A percentile compares a stretch with the other conserved stretches of the same genome.
Conservation (phyloP, 2,329 filamentous ascomycete species). For the Ophiostoma tasmaniense region DNA sequence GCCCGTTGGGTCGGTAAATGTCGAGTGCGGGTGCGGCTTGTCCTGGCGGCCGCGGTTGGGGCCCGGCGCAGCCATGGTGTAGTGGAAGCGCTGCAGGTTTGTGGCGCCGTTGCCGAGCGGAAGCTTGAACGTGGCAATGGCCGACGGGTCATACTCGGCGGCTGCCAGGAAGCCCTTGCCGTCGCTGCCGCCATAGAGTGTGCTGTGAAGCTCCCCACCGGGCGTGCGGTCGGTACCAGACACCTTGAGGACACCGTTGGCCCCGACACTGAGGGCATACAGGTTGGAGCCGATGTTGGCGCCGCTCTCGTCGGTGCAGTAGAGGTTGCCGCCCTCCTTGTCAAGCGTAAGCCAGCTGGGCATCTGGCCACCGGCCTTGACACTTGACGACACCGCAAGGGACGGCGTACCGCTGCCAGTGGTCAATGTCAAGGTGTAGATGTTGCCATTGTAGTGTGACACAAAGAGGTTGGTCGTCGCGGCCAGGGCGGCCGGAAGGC, state of each 20-base stretch:
- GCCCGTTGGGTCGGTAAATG: too few relatives aligned
- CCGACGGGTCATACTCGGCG: too few relatives aligned
- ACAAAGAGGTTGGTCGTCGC: background rate
- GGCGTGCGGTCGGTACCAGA: background rate
- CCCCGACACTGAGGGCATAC: background rate
- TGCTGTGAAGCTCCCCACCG: background rate
- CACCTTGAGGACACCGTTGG: background rate
- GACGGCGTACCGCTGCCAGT: background rate
- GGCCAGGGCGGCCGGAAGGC: background rate
- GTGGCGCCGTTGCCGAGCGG: too few relatives aligned
- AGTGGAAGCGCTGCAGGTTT: background rate
- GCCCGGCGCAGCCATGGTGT: background rate
- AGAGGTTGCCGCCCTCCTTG: slow-evolving; percentile 27
- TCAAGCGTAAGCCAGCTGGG: slow-evolving; percentile 34
- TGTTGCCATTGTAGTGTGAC: background rate
- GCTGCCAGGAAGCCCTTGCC: too few relatives aligned
- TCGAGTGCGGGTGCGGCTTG: background rate
- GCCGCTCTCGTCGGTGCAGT: slow-evolving; percentile 31
- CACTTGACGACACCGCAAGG: background rate
- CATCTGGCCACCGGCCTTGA: slow-evolving; percentile 24
- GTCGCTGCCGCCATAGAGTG: background rate
- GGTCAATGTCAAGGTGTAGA: background rate
- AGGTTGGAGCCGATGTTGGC: slow-evolving; percentile 24
- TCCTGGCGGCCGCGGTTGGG: background rate
- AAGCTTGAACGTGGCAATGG: too few relatives aligned